A percentile compares a stretch with the other conserved stretches of the same genome.
phyloP scores from a whole-genome alignment of 805 yeast species.

The Phaffomyces opuntiae region DNA sequence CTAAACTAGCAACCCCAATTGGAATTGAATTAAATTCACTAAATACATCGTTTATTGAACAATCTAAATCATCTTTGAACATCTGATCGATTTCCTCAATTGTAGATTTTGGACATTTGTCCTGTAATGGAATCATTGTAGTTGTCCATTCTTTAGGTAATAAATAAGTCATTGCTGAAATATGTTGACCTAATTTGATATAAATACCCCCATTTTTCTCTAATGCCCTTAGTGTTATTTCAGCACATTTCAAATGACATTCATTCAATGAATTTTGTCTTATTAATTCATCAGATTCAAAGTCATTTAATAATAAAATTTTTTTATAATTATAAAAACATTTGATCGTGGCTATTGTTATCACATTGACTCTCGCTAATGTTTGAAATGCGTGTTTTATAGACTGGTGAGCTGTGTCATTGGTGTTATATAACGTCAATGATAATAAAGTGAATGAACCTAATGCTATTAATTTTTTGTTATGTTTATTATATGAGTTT shows the following conservation, averaged over 20 bases:
- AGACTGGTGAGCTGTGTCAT: slow-evolving; percentile 26
- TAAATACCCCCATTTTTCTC: slow-evolving; percentile 87
- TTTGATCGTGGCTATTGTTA: slow-evolving; percentile 57
- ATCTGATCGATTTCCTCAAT: slow-evolving; percentile 59
- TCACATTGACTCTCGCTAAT: slow-evolving; percentile 53
- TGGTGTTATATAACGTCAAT: slow-evolving; percentile 4
- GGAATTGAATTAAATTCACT: slow-evolving; percentile 62
- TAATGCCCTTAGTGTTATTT: slow-evolving; percentile 69
- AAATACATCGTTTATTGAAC: slow-evolving; percentile 54
- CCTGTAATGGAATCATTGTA: slow-evolving; percentile 90
- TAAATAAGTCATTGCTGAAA: slow-evolving; percentile 85
- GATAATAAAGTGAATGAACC: not conserved
- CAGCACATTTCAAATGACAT: slow-evolving; percentile 74
- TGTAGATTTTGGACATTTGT: slow-evolving; percentile 78
- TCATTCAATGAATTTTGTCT: slow-evolving; percentile 39
- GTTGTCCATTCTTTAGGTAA: slow-evolving; percentile 93
- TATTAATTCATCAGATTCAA: slow-evolving; percentile 37
- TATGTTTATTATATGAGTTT: no score
- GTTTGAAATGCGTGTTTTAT: slow-evolving; percentile 58
- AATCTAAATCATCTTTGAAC: slow-evolving; percentile 64
- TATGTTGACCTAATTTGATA: slow-evolving; percentile 92
- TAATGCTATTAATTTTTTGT: not conserved
- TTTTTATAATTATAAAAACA: slow-evolving; percentile 69
- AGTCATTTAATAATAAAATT: slow-evolving; percentile 40
- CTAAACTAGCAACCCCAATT: slow-evolving; percentile 92